These are phyloP conservation scores for Murraya paniculata DNA, from an alignment of 345 rosid species.

Conservation along the genomic window DNA sequence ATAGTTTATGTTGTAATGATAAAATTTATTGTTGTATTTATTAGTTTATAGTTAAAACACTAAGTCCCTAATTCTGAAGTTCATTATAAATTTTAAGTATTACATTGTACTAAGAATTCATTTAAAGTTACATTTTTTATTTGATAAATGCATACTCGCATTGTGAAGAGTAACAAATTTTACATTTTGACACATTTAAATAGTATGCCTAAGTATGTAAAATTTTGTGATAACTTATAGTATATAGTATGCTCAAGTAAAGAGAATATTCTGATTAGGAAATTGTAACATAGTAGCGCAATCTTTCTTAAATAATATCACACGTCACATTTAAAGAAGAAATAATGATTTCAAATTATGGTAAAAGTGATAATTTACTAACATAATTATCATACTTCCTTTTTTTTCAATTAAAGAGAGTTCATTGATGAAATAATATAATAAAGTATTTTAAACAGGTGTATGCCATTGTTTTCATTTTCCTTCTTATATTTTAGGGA, in stretches of 20 bases:
- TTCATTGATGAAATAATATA: neutral
- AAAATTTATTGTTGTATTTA: no score
- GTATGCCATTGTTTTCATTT: neutral
- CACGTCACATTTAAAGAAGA: neutral
- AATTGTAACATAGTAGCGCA: neutral
- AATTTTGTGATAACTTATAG: no score
- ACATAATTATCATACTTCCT: neutral
- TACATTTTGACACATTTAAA: no score
- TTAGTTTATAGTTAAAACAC: no score
- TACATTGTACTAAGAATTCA: no score
- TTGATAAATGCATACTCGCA: no score
- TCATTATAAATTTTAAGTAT: no score
- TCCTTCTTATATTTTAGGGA: neutral
- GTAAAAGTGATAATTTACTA: neutral
- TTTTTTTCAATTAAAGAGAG: no score
- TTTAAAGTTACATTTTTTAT: no score
- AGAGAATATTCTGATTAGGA: neutral
- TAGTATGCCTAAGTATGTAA: no score
- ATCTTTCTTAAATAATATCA: neutral
- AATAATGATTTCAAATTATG: neutral
- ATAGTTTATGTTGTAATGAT: no score
- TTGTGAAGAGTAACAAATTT: no score
- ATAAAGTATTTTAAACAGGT: neutral
- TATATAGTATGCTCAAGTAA: neutral
- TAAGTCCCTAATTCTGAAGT: fast-evolving